A percentile compares a stretch with the other conserved stretches of the same genome.
These are phyloP conservation scores for Aspergillus tanneri DNA, from an alignment of 2,329 filamentous ascomycete genomes.

Conservation along the genomic window DNA sequence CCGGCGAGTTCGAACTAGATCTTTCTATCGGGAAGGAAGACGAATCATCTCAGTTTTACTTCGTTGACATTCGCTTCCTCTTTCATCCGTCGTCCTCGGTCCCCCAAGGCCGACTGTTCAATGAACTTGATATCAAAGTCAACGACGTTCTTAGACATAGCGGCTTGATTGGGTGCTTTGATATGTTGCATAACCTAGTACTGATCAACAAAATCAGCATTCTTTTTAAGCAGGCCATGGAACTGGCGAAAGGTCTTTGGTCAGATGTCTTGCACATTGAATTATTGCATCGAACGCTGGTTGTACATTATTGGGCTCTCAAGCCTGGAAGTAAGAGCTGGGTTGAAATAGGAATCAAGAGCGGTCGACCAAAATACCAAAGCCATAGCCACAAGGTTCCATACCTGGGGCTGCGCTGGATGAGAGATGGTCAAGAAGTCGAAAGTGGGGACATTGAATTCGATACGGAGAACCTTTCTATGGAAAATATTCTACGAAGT, in stretches of 20 bases:
- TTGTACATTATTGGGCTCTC: conserved; percentile 86
- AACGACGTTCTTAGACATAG: conserved; percentile 69
- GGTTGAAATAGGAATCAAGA: conserved; percentile 76
- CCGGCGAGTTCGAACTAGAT: conserved; percentile 87
- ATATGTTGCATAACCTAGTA: conserved; percentile 81
- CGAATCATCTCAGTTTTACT: conserved; percentile 80
- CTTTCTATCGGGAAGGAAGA: conserved; percentile 87
- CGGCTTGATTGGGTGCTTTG: conserved; percentile 77
- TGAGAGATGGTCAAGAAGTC: conserved; percentile 75
- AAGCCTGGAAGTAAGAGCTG: conserved; percentile 76
- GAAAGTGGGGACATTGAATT: conserved; percentile 66
- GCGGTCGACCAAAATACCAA: conserved; percentile 19
- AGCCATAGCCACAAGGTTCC: conserved; percentile 26
- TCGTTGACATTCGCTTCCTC: conserved; percentile 84
- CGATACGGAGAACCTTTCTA: conserved; percentile 66
- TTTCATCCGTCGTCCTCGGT: conserved; percentile 71
- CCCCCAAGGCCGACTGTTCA: conserved; percentile 60
- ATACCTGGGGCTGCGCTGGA: conserved; percentile 65
- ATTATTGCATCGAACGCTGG: conserved; percentile 73
- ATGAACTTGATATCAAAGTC: conserved; percentile 66
- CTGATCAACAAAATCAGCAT: conserved; percentile 88
- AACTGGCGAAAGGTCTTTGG: conserved; percentile 71
- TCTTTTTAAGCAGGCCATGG: conserved; percentile 71
- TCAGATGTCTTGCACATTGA: conserved; percentile 75
- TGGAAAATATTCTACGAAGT: conserved; percentile 69